Conservation (phyloP, 1,284 basidiomycete species). For the Pseudozyma sp. region DNA sequence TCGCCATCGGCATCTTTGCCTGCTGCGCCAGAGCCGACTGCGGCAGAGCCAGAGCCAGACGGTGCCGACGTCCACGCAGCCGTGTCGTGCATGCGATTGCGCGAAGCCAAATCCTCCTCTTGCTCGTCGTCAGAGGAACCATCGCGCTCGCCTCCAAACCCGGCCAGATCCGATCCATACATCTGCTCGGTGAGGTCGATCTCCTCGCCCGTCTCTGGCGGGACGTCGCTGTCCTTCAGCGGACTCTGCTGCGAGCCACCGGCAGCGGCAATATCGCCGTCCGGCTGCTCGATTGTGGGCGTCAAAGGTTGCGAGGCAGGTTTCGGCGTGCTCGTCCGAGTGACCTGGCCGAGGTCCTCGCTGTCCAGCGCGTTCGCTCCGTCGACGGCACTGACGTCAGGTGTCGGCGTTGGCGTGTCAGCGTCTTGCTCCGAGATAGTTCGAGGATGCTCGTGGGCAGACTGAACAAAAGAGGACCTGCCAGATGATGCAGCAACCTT, state of each 20-base stretch:
- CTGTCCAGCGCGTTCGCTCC: neutral
- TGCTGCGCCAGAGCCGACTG: neutral
- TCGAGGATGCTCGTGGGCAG: slow-evolving; percentile 16
- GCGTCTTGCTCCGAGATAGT: slow-evolving; percentile 9
- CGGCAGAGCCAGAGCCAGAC: slow-evolving; percentile 3
- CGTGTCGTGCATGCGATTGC: slow-evolving; percentile 60
- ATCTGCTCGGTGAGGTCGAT: slow-evolving; percentile 67
- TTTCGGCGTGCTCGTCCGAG: slow-evolving; percentile 21
- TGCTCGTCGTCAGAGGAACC: slow-evolving; percentile 36
- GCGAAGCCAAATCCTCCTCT: slow-evolving; percentile 55
- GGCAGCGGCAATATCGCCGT: slow-evolving; percentile 2
- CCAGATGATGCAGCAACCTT: slow-evolving; percentile 37
- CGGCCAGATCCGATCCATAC: slow-evolving; percentile 63
- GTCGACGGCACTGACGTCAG: slow-evolving; percentile 6
- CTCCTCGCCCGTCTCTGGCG: slow-evolving; percentile 47
- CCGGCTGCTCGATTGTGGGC: slow-evolving; percentile 16
- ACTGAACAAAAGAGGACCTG: slow-evolving; percentile 26
- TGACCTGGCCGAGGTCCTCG: slow-evolving; percentile 4
- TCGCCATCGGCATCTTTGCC: slow-evolving; percentile 6
- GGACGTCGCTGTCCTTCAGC: slow-evolving; percentile 1
- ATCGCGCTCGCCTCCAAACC: slow-evolving; percentile 57
- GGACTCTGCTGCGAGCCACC: neutral
- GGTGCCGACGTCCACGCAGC: slow-evolving; percentile 57
- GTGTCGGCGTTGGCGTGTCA: slow-evolving; percentile 10
- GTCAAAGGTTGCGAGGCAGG: slow-evolving; percentile 29